Percentiles rank a stretch among this genome's conserved stretches.
Evolutionary conservation across 768 basidiomycete genomes (phyloP).

Genomic region (Strobilomyces dryophilus): DNA sequence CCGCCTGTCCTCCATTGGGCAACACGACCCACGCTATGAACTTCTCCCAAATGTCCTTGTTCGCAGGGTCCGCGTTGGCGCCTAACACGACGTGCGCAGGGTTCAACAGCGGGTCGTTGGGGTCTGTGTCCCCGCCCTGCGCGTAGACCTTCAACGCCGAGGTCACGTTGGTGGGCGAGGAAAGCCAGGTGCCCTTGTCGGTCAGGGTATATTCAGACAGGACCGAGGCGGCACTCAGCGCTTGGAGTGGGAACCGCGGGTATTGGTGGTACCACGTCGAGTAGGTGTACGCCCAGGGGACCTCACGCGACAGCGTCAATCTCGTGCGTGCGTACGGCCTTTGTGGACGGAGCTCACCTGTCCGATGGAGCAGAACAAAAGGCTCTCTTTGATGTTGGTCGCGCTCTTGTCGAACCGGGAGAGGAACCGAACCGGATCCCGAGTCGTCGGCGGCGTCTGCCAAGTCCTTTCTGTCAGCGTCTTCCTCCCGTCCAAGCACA

Average conservation of each 20-base stretch:
- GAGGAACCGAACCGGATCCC: slow-evolving; percentile 44
- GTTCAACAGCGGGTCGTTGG: slow-evolving; percentile 41
- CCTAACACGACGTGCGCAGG: slow-evolving; percentile 44
- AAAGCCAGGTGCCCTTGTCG: slow-evolving; percentile 48
- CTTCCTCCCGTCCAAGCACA: too few relatives aligned
- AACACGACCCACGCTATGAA: slow-evolving; percentile 45
- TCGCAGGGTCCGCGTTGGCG: slow-evolving; percentile 18
- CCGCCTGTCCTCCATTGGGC: slow-evolving; percentile 41
- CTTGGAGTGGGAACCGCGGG: slow-evolving; percentile 47
- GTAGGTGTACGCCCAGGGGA: slow-evolving; percentile 51
- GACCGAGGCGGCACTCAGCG: slow-evolving; percentile 43
- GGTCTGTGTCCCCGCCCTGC: slow-evolving; percentile 36
- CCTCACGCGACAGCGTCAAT: slow-evolving; percentile 25
- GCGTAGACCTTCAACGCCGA: slow-evolving; percentile 36
- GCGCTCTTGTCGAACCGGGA: slow-evolving; percentile 57
- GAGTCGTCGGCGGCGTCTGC: slow-evolving; percentile 28
- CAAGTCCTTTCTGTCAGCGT: background rate
- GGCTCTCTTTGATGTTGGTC: slow-evolving; percentile 55
- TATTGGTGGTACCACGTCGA: slow-evolving; percentile 61
- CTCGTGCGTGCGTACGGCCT: background rate
- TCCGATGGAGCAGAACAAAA: slow-evolving; percentile 45
- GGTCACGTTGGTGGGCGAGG: slow-evolving; percentile 33
- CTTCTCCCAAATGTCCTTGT: slow-evolving; percentile 29
- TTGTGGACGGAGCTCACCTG: slow-evolving; percentile 30
- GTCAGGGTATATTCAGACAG: slow-evolving; percentile 52